Evolutionary conservation across 2,329 filamentous ascomycete genomes (phyloP).

Genomic region (Talaromyces sp.): DNA sequence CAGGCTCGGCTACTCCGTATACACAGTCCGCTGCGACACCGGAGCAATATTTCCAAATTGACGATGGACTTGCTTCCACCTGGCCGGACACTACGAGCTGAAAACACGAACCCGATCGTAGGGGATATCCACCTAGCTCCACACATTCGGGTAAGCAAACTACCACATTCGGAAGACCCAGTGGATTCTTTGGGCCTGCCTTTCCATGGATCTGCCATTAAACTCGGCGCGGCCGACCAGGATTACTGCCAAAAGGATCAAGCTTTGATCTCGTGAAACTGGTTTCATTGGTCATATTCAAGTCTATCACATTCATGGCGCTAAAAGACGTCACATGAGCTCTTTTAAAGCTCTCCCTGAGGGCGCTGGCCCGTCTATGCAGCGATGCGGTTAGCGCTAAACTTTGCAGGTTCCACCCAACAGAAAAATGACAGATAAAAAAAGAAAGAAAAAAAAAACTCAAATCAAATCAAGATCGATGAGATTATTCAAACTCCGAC

Average conservation of each 20-base stretch:
- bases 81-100: background rate
- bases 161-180: slow-evolving; percentile 23
- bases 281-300: background rate
- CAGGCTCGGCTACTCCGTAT: too few species aligned
- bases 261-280: slow-evolving; percentile 1
- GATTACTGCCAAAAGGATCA: too few species aligned
- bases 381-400: slow-evolving; percentile 8
- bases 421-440: background rate
- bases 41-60: background rate
- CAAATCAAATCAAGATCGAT: background rate
- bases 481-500: background rate
- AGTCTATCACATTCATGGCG: background rate
- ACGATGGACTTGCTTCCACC: too few species aligned
- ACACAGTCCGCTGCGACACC: background rate
- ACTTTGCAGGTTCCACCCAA: background rate
- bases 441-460: background rate
- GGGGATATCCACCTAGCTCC: background rate
- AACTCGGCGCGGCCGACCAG: slow-evolving; percentile 15
- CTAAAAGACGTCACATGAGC: background rate
- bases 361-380: slow-evolving; percentile 36
- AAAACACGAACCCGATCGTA: background rate
- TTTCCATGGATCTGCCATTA: slow-evolving; percentile 23
- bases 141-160: slow-evolving; percentile 22
- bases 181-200: background rate
- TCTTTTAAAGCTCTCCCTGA: slow-evolving; percentile 25